A percentile compares a stretch with the other conserved stretches of the same genome.
phyloP scores from a whole-genome alignment of 805 yeast genomes.

The Candida glaebosa region DNA sequence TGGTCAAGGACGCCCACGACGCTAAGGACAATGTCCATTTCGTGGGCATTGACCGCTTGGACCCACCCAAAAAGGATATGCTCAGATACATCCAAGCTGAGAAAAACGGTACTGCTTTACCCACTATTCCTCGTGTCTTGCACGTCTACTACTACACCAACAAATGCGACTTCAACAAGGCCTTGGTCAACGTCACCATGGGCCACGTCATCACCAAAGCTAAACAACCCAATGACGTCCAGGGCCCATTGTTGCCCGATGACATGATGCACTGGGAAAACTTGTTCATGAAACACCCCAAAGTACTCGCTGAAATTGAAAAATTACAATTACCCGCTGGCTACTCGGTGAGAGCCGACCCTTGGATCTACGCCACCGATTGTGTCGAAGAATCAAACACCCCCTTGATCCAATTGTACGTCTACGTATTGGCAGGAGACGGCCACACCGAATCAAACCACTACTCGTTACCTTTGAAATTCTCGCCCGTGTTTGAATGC shows the following conservation, averaged over 20 bases:
- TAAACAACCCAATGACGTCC: slow-evolving; percentile 55
- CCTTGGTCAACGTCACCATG: slow-evolving; percentile 61
- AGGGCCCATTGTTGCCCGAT: slow-evolving; percentile 71
- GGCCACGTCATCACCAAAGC: slow-evolving; percentile 59
- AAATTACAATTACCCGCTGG: slow-evolving; percentile 61
- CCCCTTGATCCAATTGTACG: slow-evolving; percentile 68
- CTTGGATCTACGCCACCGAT: slow-evolving; percentile 87
- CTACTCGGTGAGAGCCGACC: slow-evolving; percentile 59
- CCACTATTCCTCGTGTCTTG: slow-evolving; percentile 64
- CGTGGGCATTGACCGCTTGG: slow-evolving; percentile 62
- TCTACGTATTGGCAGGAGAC: slow-evolving; percentile 64
- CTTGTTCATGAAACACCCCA: slow-evolving; percentile 50
- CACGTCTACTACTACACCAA: slow-evolving; percentile 65
- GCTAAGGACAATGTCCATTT: slow-evolving; percentile 56
- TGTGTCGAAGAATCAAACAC: slow-evolving; percentile 51
- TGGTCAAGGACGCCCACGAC: slow-evolving; percentile 56
- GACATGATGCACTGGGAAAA: slow-evolving; percentile 56
- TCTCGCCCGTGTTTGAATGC: slow-evolving; percentile 70
- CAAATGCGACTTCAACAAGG: slow-evolving; percentile 57
- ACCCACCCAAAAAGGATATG: slow-evolving; percentile 79
- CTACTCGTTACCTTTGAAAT: slow-evolving; percentile 69
- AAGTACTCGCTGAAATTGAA: slow-evolving; percentile 59
- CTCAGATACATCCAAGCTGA: slow-evolving; percentile 65
- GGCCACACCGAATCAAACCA: slow-evolving; percentile 70
- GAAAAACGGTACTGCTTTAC: slow-evolving; percentile 44